Percentiles rank a stretch among this genome's conserved stretches.
Conservation (phyloP, 148 eudicot genomes). For the Silene latifolia region DNA sequence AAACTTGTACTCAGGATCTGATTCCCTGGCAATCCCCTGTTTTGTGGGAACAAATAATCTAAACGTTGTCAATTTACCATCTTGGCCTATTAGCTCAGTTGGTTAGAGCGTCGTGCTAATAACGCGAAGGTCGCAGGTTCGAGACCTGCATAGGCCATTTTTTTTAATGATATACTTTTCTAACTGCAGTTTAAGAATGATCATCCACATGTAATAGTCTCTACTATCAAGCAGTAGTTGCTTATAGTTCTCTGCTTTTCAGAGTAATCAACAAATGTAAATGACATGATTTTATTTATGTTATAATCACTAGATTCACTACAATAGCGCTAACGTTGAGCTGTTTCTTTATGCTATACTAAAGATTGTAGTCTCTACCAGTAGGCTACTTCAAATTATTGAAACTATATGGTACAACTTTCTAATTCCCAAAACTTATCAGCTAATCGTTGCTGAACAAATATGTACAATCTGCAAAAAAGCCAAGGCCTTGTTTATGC, state of each 20-base stretch:
- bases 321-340: not conserved
- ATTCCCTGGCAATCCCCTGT: too few relatives aligned
- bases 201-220: too few relatives aligned
- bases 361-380: conserved; percentile 16
- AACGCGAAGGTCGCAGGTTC: conserved; percentile 92
- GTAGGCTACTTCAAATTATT: conserved; percentile 21
- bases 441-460: conserved; percentile 20
- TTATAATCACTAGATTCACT: not conserved
- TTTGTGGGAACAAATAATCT: too few relatives aligned
- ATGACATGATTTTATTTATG: conserved; percentile 20
- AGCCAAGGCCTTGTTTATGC: not conserved
- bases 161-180: too few relatives aligned
- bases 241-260: too few relatives aligned
- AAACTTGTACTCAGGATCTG: too few relatives aligned
- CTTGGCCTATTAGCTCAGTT: conserved; percentile 34
- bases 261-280: too few relatives aligned
- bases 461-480: conserved; percentile 38
- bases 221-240: too few relatives aligned
- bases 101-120: conserved; percentile 88
- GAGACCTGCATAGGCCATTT: conserved; percentile 84
- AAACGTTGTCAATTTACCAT: too few relatives aligned
- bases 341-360: conserved; percentile 17
- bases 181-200: too few relatives aligned
- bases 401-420: conserved; percentile 4
- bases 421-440: conserved; percentile 14